phyloP scores from a whole-genome alignment of 2,329 filamentous ascomycete genomes.

The Sclerotiophoma versabilis region DNA sequence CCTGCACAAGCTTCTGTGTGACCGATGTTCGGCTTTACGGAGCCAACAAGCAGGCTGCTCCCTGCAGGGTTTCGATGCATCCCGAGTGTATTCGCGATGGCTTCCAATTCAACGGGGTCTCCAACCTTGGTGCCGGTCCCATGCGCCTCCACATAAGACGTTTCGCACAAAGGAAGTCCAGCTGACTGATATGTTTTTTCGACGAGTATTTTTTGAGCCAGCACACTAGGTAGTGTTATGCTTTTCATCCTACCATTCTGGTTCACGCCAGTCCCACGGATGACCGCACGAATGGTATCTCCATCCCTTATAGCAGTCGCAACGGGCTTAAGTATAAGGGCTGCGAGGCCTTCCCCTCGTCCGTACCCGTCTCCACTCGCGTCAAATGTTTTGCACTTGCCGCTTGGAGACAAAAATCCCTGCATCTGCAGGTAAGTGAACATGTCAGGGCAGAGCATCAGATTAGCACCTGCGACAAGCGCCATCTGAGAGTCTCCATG shows the following conservation, averaged over 20 bases:
- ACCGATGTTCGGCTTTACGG: neutral
- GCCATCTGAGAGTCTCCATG: neutral
- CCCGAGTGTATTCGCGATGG: neutral
- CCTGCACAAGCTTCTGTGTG: neutral
- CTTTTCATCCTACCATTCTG: neutral
- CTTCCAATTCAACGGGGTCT: neutral
- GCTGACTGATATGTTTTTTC: neutral
- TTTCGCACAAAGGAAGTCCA: neutral
- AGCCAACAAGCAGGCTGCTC: neutral
- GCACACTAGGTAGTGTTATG: neutral
- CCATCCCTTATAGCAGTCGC: neutral
- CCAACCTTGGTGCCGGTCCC: neutral
- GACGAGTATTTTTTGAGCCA: neutral
- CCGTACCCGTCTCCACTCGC: constrained; percentile 67
- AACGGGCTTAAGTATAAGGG: constrained; percentile 34
- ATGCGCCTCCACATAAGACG: neutral
- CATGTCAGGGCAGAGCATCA: neutral
- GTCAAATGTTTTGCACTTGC: constrained; percentile 49
- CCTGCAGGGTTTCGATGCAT: neutral
- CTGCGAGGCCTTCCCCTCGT: constrained; percentile 64
- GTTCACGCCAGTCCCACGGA: neutral
- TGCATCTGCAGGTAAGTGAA: neutral
- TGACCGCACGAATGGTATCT: neutral
- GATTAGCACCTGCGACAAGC: neutral
- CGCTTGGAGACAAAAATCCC: neutral